Evolutionary conservation across 495 filamentous ascomycete species (phyloP), one percentile per base, ranked within the genome.

Genomic region (Xanthoparmelia taractica): DNA sequence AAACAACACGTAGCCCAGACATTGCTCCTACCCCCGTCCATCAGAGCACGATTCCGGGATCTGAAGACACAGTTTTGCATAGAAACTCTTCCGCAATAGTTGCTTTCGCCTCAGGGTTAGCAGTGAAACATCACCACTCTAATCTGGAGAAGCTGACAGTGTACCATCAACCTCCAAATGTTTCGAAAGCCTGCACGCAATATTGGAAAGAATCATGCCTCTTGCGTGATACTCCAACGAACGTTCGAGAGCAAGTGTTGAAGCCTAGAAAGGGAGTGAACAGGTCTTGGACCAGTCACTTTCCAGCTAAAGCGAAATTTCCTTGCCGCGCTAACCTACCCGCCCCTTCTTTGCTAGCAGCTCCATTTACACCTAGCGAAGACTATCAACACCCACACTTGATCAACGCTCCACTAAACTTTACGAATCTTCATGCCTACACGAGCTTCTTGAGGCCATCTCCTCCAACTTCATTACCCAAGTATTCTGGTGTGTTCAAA

Each of bases 231-330:
- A 8, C 10, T 2, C 27, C 40, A 27, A 11, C 41, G 23, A 7
- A 33, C 15, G 23, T 25, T 48, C 18, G 29, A 36, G 36, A n/a
- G 6, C 33, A 41, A 38, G 37, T 45, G n/a, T 52, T 37, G 18
- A 38, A n/a, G 27, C 27, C 34, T 33, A 13, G n/a, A 5, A 40
- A 40, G 13, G 41, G 52, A 47, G 43, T 61, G 47, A 52, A 50
- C n/a, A 45, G 48, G 20, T 61, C 60, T 41, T 61, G 60, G 60
- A 61, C 60, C 34, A 61, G 34, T 25, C 47, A 55, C 20, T 63
- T 58, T n/a, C 61, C 55, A 34, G 27, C 31, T 41, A 36, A 33
- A 20, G 10, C 54, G 17, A 63, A 18, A 31, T 8, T 33, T 36
- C 29, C 12, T 40, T 13, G 31, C 38, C 36, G n/a, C 31, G 18